phyloP scores from a whole-genome alignment of 179 eudicot species.

The Monotropa hypopitys region DNA sequence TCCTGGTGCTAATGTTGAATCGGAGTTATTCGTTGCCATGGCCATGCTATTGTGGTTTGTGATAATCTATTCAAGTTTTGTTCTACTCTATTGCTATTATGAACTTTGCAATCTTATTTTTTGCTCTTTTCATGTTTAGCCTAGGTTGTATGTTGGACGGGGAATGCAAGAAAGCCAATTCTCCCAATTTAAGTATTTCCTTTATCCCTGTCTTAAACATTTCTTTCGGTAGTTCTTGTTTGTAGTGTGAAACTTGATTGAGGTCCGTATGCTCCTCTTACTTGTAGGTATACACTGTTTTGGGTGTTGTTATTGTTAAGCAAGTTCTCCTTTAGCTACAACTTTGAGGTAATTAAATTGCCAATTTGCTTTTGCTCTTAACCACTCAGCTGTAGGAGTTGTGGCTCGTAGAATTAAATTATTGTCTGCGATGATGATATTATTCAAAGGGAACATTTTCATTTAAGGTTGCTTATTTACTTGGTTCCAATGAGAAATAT shows the following conservation, averaged over 20 bases:
- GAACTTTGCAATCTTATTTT: slow-evolving; percentile 4
- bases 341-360: slow-evolving; percentile 58
- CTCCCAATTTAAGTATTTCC: slow-evolving; percentile 61
- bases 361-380: background rate
- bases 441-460: background rate
- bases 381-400: background rate
- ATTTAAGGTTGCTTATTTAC: background rate
- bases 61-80: background rate
- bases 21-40: background rate
- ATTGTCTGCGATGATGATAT: background rate
- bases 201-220: slow-evolving; percentile 8
- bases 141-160: slow-evolving; percentile 75
- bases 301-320: slow-evolving; percentile 80
- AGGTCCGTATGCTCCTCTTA: slow-evolving; percentile 1
- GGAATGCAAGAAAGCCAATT: slow-evolving; percentile 96
- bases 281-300: slow-evolving; percentile 69
- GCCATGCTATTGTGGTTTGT: background rate
- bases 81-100: background rate
- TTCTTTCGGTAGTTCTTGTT: slow-evolving; percentile 10
- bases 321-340: slow-evolving; percentile 88
- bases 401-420: background rate
- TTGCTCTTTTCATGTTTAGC: slow-evolving; percentile 33
- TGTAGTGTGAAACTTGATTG: background rate
- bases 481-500: slow-evolving; percentile 13
- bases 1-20: background rate